Base-by-base conservation (phyloP, 2,329 filamentous ascomycete species). In the Nigrograna mackinnonii region DNA sequence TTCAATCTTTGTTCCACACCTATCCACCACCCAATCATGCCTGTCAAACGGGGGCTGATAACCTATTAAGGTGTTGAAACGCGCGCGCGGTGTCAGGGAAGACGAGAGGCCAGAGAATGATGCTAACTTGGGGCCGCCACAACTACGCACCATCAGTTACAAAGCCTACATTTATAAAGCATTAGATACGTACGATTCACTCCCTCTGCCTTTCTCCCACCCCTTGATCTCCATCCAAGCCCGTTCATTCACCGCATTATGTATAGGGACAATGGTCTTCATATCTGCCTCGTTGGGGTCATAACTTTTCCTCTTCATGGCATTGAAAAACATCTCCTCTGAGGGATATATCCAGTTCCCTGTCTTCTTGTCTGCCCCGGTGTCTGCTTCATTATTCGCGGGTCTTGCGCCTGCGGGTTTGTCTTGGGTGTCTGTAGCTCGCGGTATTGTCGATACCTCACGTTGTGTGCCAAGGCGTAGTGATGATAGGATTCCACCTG, bases 261-360 rank as follows among this genome's bases (percentile, higher is more conserved):
- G 94, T 59, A 97, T 97, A 3, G 91, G 94, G 41, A 97, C 91
- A 22, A 97, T 91, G 22, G 88, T 88, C 60, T 82, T 85, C 86
- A 96, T 96, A 70, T 96, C 91, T 5, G 79, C 75, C 1, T 81
- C 82, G 12, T 78, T 74, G 21, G 81, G 85, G 47, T 84, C 82
- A 73, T 91, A 86, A 32, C 86, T 87, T 71, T 99, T 99, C 64
- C 92, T 86, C 75, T 87, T 84, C 84, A 99, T 92, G 33, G 94
- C 94, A 35, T 95, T 89, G 73, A 97, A 97, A 77, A 99, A 99
- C 84, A 96, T 95, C 63, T 89, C 87, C 68, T 97, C 92, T 0
- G 88, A 94, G 0, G 94, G 94, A 70, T 99, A 99, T 47, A 99
- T 86, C 94, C 94, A 99, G 68, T 96, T 96, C 1, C 92, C 92